Conservation (phyloP, 257 asterid genomes). For the Solanum chilense region DNA sequence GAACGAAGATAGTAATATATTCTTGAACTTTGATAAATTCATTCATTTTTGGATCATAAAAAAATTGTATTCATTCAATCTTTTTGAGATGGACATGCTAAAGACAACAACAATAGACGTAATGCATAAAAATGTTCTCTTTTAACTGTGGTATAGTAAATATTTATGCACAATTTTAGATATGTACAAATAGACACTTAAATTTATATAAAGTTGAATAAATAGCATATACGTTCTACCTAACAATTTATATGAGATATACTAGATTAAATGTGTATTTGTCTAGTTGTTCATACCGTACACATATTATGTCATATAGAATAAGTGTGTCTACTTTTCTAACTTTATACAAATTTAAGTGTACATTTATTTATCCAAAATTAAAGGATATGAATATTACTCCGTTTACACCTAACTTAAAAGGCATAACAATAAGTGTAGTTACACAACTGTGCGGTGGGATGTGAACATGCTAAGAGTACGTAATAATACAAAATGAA, state of each 20-base stretch:
- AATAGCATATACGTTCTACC: background rate
- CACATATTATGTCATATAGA: background rate
- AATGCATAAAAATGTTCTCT: background rate
- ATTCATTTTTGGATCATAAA: background rate
- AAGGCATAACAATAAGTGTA: background rate
- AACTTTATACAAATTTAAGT: background rate
- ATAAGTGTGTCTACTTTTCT: rapidly evolving
- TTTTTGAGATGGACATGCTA: no score
- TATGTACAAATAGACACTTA: background rate
- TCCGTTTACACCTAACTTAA: rapidly evolving
- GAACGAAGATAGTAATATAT: background rate
- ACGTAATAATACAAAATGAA: background rate
- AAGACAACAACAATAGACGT: background rate
- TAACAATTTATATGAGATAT: background rate
- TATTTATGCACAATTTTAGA: background rate
- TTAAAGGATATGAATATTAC: rapidly evolving
- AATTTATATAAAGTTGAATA: background rate
- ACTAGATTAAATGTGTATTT: background rate
- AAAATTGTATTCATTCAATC: no score
- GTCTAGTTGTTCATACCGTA: background rate
- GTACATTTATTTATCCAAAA: background rate
- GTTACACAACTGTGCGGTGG: background rate
- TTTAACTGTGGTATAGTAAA: background rate
- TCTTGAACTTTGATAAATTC: background rate
- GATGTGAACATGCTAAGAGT: background rate